Conservation (phyloP, 495 filamentous ascomycete genomes). For the Neurospora tetraspora region DNA sequence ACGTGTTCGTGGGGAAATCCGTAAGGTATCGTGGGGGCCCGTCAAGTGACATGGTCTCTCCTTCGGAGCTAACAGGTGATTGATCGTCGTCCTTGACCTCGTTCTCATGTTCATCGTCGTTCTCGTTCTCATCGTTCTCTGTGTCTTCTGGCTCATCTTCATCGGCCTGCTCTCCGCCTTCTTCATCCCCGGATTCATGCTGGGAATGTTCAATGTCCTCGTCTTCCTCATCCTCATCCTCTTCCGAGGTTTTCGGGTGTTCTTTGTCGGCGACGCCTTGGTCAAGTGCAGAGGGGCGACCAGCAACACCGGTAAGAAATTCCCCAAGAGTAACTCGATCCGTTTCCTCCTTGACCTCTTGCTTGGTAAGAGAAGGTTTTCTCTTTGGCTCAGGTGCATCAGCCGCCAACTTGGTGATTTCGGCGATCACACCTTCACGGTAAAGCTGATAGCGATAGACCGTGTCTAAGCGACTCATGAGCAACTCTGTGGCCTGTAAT, state of each 20-base stretch:
- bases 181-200: not conserved
- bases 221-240: conserved; percentile 33
- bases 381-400: conserved; percentile 26
- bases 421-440: conserved; percentile 89
- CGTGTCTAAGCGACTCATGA: conserved; percentile 69
- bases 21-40: conserved; percentile 35
- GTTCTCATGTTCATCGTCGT: conserved; percentile 39
- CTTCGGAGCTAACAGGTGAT: conserved; percentile 55
- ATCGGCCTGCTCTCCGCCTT: conserved; percentile 32
- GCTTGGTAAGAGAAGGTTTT: conserved; percentile 11
- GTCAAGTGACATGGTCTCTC: conserved; percentile 47
- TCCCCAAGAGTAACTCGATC: not conserved
- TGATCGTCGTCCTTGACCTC: conserved; percentile 58
- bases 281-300: conserved; percentile 2
- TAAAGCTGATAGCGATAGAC: conserved; percentile 97
- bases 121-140: conserved; percentile 46
- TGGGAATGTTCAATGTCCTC: conserved; percentile 23
- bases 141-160: conserved; percentile 48
- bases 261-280: conserved; percentile 21
- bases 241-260: conserved; percentile 14
- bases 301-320: not conserved
- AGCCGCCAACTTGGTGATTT: conserved; percentile 68
- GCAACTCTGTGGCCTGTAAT: conserved; percentile 76
- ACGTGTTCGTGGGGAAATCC: conserved; percentile 51
- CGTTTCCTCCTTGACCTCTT: conserved; percentile 14